phyloP scores from a whole-genome alignment of 2,329 filamentous ascomycete species.

The Monascus ruber region DNA sequence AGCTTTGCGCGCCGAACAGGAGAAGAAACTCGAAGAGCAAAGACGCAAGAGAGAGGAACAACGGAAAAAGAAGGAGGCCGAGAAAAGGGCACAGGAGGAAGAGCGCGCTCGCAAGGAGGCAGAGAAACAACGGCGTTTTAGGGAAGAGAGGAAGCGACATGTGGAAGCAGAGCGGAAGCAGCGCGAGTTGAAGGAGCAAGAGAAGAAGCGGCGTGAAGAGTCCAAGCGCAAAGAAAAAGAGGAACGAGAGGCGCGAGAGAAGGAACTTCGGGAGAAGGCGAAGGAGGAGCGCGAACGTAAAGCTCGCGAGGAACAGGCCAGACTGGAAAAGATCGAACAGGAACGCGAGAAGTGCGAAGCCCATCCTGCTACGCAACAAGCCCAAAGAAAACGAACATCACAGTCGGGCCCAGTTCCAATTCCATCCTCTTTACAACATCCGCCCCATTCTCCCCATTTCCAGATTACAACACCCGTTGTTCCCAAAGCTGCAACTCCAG shows the following conservation, averaged over 20 bases:
- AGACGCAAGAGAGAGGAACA: constrained; percentile 78
- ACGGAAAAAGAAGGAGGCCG: constrained; percentile 78
- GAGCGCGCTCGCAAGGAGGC: constrained; percentile 74
- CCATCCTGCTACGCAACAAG: constrained; percentile 7
- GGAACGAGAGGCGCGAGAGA: constrained; percentile 50
- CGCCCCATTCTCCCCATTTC: constrained; percentile 67
- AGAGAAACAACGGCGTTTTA: constrained; percentile 64
- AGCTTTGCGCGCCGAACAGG: constrained; percentile 61
- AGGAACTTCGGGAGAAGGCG: constrained; percentile 59
- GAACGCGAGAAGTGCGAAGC: constrained; percentile 35
- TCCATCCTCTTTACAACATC: constrained; percentile 41
- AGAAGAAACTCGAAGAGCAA: constrained; percentile 69
- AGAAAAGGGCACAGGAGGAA: constrained; percentile 82
- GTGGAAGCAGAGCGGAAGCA: constrained; percentile 76
- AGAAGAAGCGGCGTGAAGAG: constrained; percentile 64
- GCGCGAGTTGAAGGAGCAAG: constrained; percentile 65
- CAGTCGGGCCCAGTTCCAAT: constrained; percentile 44
- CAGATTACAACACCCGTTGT: constrained; percentile 67
- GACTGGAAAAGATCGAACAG: constrained; percentile 42
- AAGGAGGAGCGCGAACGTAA: constrained; percentile 52
- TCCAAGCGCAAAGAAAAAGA: constrained; percentile 68
- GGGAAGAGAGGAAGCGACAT: constrained; percentile 77
- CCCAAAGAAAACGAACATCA: constrained; percentile 45
- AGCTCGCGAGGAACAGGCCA: constrained; percentile 34
- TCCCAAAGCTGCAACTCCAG: constrained; percentile 71